Evolutionary conservation across 768 basidiomycete genomes (phyloP).

Genomic region (Clavulina sp.): DNA sequence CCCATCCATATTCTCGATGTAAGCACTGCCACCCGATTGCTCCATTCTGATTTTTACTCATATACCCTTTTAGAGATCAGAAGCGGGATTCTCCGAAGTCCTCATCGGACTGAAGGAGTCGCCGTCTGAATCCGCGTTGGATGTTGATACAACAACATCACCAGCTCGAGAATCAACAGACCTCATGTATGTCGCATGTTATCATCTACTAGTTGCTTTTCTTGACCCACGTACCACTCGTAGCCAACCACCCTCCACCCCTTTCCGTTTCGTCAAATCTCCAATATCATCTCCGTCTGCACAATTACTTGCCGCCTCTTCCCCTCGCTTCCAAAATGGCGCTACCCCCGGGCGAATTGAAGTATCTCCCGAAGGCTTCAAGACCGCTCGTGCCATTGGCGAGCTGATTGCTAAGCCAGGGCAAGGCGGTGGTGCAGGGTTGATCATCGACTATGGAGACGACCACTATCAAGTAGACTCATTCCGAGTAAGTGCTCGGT

Average conservation of each 20-base stretch:
- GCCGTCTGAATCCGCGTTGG: slow-evolving; percentile 11
- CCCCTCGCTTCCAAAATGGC: slow-evolving; percentile 48
- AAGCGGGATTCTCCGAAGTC: slow-evolving; percentile 74
- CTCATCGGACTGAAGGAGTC: slow-evolving; percentile 31
- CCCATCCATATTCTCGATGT: slow-evolving; percentile 85
- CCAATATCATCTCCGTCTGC: slow-evolving; percentile 6
- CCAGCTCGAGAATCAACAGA: too few relatives aligned
- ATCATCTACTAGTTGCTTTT: too few relatives aligned
- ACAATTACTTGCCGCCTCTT: slow-evolving; percentile 39
- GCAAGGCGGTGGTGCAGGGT: slow-evolving; percentile 26
- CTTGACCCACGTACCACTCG: too few relatives aligned
- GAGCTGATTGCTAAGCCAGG: slow-evolving; percentile 31
- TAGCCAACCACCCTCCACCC: slow-evolving; percentile 13
- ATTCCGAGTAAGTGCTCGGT: slow-evolving; percentile 48
- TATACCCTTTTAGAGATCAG: slow-evolving; percentile 39
- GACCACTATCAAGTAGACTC: slow-evolving; percentile 51
- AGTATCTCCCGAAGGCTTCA: slow-evolving; percentile 55
- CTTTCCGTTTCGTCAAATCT: slow-evolving; percentile 1
- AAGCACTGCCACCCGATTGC: slow-evolving; percentile 12
- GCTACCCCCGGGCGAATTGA: slow-evolving; percentile 63
- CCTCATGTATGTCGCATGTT: too few relatives aligned
- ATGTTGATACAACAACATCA: too few relatives aligned
- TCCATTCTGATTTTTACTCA: neutral
- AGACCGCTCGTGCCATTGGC: slow-evolving; percentile 48
- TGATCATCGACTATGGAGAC: slow-evolving; percentile 84